These are phyloP conservation scores for Hippophae tibetana DNA, from an alignment of 306 rosid species.

Conservation along the genomic window DNA sequence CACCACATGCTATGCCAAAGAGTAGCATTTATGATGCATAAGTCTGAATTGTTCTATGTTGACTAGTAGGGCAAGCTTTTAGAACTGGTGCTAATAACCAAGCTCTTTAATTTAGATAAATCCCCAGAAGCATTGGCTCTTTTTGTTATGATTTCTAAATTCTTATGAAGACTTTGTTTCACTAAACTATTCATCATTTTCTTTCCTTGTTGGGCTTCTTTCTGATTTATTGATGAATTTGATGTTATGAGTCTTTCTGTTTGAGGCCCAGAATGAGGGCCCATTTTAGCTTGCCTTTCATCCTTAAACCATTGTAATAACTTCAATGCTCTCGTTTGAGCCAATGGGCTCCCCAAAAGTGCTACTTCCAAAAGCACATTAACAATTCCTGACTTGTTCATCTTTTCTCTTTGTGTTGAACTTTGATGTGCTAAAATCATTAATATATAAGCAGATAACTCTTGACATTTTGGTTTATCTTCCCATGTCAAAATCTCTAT, in stretches of 20 bases:
- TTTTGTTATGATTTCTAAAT: conserved; percentile 70
- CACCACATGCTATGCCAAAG: conserved; percentile 5
- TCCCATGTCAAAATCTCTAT: conserved; percentile 87
- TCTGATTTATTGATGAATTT: conserved; percentile 50
- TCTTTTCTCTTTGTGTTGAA: conserved; percentile 61
- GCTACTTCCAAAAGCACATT: conserved; percentile 66
- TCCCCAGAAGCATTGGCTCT: conserved; percentile 61
- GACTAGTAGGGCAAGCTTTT: conserved; percentile 75
- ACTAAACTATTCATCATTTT: conserved; percentile 90
- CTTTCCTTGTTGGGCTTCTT: conserved; percentile 54
- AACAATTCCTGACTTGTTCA: conserved; percentile 66
- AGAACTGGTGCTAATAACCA: conserved; percentile 84
- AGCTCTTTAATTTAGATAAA: conserved; percentile 44
- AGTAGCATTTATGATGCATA: not conserved
- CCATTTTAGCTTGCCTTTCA: conserved; percentile 61
- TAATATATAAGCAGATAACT: conserved; percentile 62
- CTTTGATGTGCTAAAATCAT: conserved; percentile 94
- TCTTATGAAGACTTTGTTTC: conserved; percentile 68
- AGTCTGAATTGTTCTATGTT: conserved; percentile 3
- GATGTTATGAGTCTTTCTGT: conserved; percentile 41
- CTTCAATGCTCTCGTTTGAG: conserved; percentile 82
- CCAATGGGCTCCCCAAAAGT: conserved; percentile 65
- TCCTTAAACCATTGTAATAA: conserved; percentile 81
- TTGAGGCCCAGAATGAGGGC: conserved; percentile 95
- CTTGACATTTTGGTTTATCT: conserved; percentile 68